These are phyloP conservation scores for Colletotrichum cuscutae DNA, from an alignment of 2,329 filamentous ascomycete genomes.

Conservation along the genomic window DNA sequence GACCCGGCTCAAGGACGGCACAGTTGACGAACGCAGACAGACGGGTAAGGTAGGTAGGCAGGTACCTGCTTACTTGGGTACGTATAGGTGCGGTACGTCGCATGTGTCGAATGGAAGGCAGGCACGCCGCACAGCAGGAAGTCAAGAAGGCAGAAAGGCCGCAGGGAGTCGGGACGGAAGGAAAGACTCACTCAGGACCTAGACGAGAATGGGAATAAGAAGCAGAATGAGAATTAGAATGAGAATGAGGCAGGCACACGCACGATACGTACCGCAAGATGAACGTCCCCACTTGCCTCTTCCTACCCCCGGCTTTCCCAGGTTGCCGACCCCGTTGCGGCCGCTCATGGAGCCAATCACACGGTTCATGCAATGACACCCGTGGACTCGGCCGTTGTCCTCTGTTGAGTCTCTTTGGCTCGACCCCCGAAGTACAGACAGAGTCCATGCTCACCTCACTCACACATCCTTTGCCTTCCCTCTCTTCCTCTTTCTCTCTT, in stretches of 20 bases:
- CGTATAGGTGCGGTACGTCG: background rate
- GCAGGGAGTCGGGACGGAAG: background rate
- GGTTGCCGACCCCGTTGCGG: conserved; percentile 12
- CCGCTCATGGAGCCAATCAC: conserved; percentile 15
- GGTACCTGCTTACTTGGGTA: background rate
- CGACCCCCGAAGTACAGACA: conserved; percentile 4
- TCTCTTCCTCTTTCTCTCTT: background rate
- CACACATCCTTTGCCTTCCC: background rate
- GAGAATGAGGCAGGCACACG: background rate
- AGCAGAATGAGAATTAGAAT: background rate
- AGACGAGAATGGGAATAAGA: too few relatives aligned
- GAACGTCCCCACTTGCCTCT: background rate
- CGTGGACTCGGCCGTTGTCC: conserved; percentile 16
- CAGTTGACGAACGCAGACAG: background rate
- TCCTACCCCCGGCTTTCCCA: conserved; percentile 3
- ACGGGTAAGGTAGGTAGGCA: too few relatives aligned
- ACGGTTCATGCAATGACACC: conserved; percentile 7
- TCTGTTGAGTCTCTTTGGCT: background rate
- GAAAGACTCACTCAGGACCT: background rate
- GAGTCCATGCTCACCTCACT: conserved; percentile 4
- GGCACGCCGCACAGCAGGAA: too few relatives aligned
- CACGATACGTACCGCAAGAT: background rate
- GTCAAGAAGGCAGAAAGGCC: background rate
- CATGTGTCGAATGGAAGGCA: background rate
- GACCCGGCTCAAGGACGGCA: background rate